Conservation (phyloP, 345 rosid genomes). For the Dimocarpus longan region DNA sequence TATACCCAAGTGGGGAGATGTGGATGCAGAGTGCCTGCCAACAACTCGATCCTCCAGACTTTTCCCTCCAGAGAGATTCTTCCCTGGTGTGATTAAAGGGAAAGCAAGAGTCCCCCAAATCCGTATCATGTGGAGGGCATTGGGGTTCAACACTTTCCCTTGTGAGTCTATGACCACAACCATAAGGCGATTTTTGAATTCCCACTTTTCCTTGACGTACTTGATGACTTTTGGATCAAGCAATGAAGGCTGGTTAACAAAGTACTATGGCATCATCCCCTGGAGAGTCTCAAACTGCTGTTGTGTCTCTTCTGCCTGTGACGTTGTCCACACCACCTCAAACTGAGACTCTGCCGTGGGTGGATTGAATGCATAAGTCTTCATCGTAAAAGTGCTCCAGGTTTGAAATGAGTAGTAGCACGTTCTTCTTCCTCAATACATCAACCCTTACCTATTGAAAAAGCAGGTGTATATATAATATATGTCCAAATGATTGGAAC, state of each 20-base stretch:
- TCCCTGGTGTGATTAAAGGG: no score
- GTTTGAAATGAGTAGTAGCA: slow-evolving; percentile 60
- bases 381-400: slow-evolving; percentile 34
- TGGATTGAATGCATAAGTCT: slow-evolving; percentile 38
- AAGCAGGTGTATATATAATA: no score
- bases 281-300: slow-evolving; percentile 35
- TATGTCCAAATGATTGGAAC: no score
- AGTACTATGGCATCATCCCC: slow-evolving; percentile 58
- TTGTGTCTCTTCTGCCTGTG: slow-evolving; percentile 30
- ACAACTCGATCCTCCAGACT: no score
- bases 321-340: slow-evolving; percentile 50
- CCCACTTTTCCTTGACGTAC: slow-evolving; percentile 67
- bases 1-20: no score
- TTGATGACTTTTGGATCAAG: slow-evolving; percentile 45
- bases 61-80: no score
- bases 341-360: slow-evolving; percentile 45
- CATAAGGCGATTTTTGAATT: slow-evolving; percentile 49
- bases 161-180: no score
- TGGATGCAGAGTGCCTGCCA: no score
- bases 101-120: no score
- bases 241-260: slow-evolving; percentile 49
- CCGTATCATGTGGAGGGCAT: slow-evolving; percentile 63
- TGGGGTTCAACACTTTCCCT: slow-evolving; percentile 44
- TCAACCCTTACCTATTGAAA: slow-evolving; percentile 45
- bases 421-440: slow-evolving; percentile 46